Conservation (phyloP, 2,329 filamentous ascomycete genomes). For the Trichoderma semiorbis region DNA sequence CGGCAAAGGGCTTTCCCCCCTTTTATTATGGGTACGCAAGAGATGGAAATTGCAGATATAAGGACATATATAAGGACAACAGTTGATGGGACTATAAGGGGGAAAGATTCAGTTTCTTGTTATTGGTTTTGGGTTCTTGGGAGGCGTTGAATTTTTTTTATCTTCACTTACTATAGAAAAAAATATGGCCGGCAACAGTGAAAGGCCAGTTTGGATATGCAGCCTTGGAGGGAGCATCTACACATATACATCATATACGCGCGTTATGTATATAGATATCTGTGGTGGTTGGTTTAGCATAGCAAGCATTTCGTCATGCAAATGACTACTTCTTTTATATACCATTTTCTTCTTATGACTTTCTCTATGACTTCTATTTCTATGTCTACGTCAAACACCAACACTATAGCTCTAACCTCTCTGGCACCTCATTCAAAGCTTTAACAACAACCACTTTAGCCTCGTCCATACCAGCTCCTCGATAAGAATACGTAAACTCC, state of each 20-base stretch:
- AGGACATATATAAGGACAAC: neutral
- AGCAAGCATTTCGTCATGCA: slow-evolving; percentile 1
- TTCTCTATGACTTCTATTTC: neutral
- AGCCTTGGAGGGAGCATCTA: neutral
- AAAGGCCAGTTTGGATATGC: slow-evolving; percentile 5
- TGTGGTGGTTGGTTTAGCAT: neutral
- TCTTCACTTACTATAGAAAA: neutral
- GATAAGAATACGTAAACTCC: slow-evolving; percentile 52
- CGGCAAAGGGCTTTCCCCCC: neutral
- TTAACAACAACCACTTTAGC: slow-evolving; percentile 43
- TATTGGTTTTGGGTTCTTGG: neutral
- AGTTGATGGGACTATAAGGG: neutral
- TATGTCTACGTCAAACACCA: neutral
- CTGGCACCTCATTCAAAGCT: neutral
- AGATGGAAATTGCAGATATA: neutral
- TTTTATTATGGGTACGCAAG: neutral
- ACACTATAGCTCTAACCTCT: neutral
- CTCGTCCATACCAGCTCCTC: slow-evolving; percentile 45
- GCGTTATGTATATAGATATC: neutral
- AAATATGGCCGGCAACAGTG: neutral
- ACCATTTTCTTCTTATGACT: too few species aligned
- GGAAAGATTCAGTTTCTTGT: neutral
- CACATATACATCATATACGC: neutral
- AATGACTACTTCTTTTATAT: neutral
- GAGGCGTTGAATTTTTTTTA: neutral